A percentile compares a stretch with the other conserved stretches of the same genome.
phyloP scores from a whole-genome alignment of 305 asterid genomes.

The Fraxinus baroniana region DNA sequence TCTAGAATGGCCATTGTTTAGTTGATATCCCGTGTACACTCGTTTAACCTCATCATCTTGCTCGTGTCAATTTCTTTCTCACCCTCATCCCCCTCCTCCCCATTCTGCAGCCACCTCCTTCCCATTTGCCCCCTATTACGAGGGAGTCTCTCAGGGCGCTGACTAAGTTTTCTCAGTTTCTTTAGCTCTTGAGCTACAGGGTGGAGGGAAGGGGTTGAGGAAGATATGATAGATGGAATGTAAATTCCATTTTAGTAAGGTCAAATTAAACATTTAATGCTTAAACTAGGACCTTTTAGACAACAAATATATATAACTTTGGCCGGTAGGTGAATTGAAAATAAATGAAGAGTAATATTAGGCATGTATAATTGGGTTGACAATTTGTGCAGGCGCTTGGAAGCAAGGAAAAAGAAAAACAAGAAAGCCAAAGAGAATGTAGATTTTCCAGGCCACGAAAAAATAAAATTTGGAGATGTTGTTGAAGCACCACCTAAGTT shows the following conservation, averaged over 20 bases:
- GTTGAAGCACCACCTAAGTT: conserved; percentile 93
- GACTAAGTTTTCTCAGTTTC: background rate
- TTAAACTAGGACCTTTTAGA: background rate
- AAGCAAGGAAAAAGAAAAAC: conserved; percentile 72
- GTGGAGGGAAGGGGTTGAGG: conserved; percentile 4
- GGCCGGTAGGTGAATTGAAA: background rate
- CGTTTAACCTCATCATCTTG: background rate
- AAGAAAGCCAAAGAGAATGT: conserved; percentile 37
- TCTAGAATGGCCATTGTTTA: background rate
- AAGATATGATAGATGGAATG: background rate
- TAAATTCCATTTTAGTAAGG: background rate
- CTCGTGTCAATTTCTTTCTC: background rate
- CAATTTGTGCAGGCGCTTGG: conserved; percentile 54
- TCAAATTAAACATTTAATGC: background rate
- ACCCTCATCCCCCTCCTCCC: background rate
- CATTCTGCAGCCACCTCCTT: background rate
- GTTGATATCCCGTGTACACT: background rate
- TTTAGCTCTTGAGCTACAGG: background rate
- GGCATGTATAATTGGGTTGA: conserved; percentile 4
- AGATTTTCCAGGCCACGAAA: conserved; percentile 61
- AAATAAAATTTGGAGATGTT: conserved; percentile 79
- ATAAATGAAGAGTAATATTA: background rate
- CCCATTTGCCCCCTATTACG: background rate
- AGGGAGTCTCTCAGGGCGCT: background rate
- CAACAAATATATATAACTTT: background rate